Base-by-base conservation (phyloP, 2,329 filamentous ascomycete genomes). In the Fusarium udum region DNA sequence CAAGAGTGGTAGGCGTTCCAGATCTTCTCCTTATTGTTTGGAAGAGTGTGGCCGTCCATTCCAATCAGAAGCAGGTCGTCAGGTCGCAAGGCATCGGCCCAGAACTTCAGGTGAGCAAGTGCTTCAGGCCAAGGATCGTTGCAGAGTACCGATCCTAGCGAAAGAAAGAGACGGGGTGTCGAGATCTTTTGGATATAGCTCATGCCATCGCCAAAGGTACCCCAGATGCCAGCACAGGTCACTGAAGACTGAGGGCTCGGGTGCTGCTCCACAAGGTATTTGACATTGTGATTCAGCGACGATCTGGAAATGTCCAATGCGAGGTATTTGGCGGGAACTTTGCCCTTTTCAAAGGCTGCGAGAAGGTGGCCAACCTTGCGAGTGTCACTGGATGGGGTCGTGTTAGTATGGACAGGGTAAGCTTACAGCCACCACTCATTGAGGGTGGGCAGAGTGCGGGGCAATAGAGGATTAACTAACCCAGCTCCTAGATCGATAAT, bases 401-500 rank as follows among this genome's bases (percentile, higher is more conserved):
- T 48, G 64, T 70, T 57, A 64, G 72, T 70, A 61, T 72, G 60
- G 34, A 53, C 52, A 60, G 58, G 66, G 68, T 73, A 69, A 77
- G 68, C 61, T 69, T 67, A 69, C 63, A 53, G 64, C 45, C 63
- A 59, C 57, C 64, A 61, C 64, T 52, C 32, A 55, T 46, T 45
- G 45, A 46, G 48, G 64, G 61, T 60, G 62, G 67, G 66, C 43
- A 57, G 64, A 69, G 56, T 65, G 67, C 57, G 67, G 71, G 72
- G 56, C 26, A 55, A 59, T n/a, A 36, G 55, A 68, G 57, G 39
- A 58, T 60, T 26, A 46, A 80, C 83, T 79, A 75, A 84, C 83
- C 83, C 83, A 24, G 83, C 83, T 68, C 83, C 83, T 34, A 84
- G 79, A 66, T 84, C 83, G 61, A 84, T 73, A 68, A 84, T 78